These are phyloP conservation scores for Handroanthus guayacan DNA, from an alignment of 257 asterid species.

Conservation along the genomic window DNA sequence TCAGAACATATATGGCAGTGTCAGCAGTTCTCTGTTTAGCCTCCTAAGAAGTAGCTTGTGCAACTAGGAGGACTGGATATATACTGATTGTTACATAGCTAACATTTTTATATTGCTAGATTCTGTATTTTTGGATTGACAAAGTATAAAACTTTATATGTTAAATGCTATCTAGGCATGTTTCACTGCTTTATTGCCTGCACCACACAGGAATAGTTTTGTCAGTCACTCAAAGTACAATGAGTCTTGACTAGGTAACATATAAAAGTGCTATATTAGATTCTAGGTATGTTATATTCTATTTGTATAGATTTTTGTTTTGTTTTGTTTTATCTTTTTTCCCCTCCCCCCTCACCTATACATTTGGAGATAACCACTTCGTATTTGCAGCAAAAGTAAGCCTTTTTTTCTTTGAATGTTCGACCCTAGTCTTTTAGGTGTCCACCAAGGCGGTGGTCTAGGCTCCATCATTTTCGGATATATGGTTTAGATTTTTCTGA, in stretches of 20 bases:
- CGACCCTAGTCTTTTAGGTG: neutral
- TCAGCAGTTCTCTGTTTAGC: neutral
- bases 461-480: conserved; percentile 1
- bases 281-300: neutral
- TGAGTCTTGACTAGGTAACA: neutral
- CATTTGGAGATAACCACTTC: neutral
- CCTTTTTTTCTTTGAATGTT: neutral
- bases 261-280: neutral
- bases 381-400: neutral
- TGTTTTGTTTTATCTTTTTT: no score
- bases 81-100: neutral
- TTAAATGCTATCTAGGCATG: neutral
- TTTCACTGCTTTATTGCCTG: neutral
- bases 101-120: neutral
- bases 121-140: neutral
- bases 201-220: neutral
- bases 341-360: no score
- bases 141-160: neutral
- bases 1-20: no score
- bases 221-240: neutral
- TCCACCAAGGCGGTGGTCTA: neutral
- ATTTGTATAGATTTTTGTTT: neutral
- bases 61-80: conserved; percentile 6
- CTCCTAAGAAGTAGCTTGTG: neutral
- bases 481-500: neutral